Evolutionary conservation across 2,329 filamentous ascomycete species (phyloP), one percentile per base, ranked within the genome.

Genomic region (Aspergillus transmontanensis): DNA sequence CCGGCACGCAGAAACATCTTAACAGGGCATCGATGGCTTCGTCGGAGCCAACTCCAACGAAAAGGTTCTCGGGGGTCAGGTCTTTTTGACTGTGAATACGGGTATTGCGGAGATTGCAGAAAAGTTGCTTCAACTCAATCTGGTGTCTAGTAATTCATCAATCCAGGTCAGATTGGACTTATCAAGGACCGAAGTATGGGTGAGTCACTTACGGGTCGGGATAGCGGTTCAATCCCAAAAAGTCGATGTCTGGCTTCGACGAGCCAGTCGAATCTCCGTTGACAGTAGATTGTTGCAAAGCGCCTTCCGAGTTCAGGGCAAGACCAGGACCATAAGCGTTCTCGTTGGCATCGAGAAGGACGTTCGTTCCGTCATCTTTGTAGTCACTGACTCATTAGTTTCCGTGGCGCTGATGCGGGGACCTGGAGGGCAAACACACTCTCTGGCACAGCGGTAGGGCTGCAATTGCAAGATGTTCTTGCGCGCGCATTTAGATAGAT

Each of bases 291-390:
- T 82, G 77, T 58, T 83, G 76, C 12, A 86, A 79, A 57, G 83
- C 81, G 12, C 83, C 81, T 46, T 84, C 74, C 1, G 75, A 71
- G 34, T 79, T 78, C 56, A 89, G 71, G 2, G 84, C 81, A 56
- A 97, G 82, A 1, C 92, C 90, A 0, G 95, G 94, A 0, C 95
- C 95, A 73, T 90, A 97, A 64, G 95, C 93, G 75, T 99, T 99
- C 82, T 99, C 95, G 74, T 99, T 99, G 71, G 95, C 95, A 77
- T 99, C 95, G 69, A 99, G 90, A 58, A 99, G 89, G 72, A 98
- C 89, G 75, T 98, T 98, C 63, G 89, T 94, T 70, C 95, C 95
- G 76, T 99, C 91, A 78, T 99, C 94, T 82, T 99, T 97, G 86
- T 99, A 98, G 86, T 99, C 95, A 82, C 93, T 96, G 75, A 73